Percentiles rank a stretch among this genome's conserved stretches.
Evolutionary conservation across 495 filamentous ascomycete species (phyloP).

Genomic region (Aspergillus mulundensis): DNA sequence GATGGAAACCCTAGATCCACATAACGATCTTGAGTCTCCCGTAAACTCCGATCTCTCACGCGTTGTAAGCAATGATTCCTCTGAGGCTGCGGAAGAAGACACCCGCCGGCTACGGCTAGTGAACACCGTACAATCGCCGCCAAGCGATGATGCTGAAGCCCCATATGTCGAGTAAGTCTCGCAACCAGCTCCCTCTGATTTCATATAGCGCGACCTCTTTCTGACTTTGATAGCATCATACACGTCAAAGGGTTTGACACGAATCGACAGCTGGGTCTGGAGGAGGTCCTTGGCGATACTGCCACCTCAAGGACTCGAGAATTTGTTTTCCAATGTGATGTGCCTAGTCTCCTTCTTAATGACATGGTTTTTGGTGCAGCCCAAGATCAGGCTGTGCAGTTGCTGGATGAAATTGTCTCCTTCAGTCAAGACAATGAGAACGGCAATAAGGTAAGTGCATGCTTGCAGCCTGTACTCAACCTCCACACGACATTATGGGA

Average conservation of each 20-base stretch:
- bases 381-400: not conserved
- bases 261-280: not conserved
- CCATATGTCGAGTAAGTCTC: not conserved
- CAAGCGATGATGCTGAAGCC: not conserved
- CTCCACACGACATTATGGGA: not conserved
- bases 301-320: not conserved
- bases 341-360: not conserved
- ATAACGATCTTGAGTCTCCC: not conserved
- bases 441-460: not conserved
- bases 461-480: not conserved
- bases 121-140: not conserved
- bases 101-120: not conserved
- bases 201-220: not conserved
- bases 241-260: not conserved
- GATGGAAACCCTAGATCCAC: not conserved
- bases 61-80: not conserved
- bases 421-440: not conserved
- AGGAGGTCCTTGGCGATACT: not conserved
- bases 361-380: not conserved
- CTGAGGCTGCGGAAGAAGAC: not conserved
- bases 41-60: not conserved
- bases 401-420: not conserved
- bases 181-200: not conserved
- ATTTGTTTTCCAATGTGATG: not conserved
- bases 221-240: not conserved